Evolutionary conservation across 1,284 basidiomycete species (phyloP), one percentile per base, ranked within the genome.

Genomic region (Pseudozyma hubeiensis): DNA sequence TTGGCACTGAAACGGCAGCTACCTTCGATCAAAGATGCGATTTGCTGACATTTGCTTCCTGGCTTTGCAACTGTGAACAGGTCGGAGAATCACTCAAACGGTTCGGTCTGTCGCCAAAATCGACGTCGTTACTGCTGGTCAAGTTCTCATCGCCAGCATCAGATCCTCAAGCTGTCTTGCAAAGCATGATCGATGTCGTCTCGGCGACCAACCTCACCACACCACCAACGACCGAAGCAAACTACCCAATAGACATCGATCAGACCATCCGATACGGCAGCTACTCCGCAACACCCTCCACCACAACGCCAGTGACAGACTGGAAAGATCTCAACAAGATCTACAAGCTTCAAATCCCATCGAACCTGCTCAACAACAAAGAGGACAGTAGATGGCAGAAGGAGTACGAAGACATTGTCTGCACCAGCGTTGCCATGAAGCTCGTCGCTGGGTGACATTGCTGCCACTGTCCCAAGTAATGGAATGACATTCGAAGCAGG

Each of bases 301-400:
- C 34, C 19, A 5, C 39, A 16, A 9, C 39, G 4, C 14, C 33
- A 5, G 61, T 73, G 17, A 77, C 75, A 8, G 68, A 73, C 31
- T 77, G 75, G 75, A 64, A 68, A 53, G 57, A 70, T 5, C 64
- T 77, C 59, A 74, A 74, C 61, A 70, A 66, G 51, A 53, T 74
- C 49, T 77, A 77, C 67, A 77, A 77, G 49, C 70, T 77, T 13
- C 53, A 58, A 17, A 67, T 74, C 34, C 64, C 65, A 5, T 19
- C 49, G 5, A 35, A 44, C 13, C 40, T 65, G 4, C 59, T 74
- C 43, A 33, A 31, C 33, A 4, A 33, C 35, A 13, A 30, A 4
- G 57, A 40, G 13, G 29, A 31, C 6, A 17, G 14, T 7, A 9
- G 8, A 9, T 55, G 52, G 53, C 48, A 61, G 33, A 13, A 44